Percentiles rank a stretch among this genome's conserved stretches.
phyloP scores from a whole-genome alignment of 2,329 filamentous ascomycete species.

The Zymoseptoria crescenta region DNA sequence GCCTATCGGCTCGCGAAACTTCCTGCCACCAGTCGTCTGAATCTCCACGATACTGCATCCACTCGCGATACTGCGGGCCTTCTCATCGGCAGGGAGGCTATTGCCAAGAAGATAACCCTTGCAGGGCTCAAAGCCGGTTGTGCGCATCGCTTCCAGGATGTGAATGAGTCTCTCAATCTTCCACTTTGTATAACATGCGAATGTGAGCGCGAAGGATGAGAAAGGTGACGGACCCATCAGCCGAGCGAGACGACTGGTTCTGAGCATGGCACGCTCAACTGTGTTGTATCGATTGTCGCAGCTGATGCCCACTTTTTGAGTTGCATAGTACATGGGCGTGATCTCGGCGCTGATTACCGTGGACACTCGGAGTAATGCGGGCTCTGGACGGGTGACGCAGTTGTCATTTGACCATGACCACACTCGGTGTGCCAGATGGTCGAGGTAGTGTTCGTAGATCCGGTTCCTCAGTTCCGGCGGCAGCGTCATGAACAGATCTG shows the following conservation, averaged over 20 bases:
- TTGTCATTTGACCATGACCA: neutral
- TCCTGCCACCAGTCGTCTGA: neutral
- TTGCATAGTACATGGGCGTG: constrained; percentile 8
- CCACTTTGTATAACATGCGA: neutral
- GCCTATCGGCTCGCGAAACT: neutral
- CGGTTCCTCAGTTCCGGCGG: constrained; percentile 4
- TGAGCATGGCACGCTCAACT: neutral
- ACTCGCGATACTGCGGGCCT: constrained; percentile 6
- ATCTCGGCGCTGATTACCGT: constrained; percentile 9
- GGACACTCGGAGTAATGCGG: constrained; percentile 7
- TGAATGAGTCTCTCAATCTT: neutral
- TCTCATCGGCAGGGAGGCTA: constrained; percentile 6
- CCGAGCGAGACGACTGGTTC: neutral
- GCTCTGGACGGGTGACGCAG: neutral
- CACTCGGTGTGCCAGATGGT: neutral
- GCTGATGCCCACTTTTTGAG: neutral
- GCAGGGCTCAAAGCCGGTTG: constrained; percentile 8
- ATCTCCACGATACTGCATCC: neutral
- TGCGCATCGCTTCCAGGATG: constrained; percentile 8
- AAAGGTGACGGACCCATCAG: constrained; percentile 4
- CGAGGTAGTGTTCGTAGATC: neutral
- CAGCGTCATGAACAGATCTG: constrained; percentile 3
- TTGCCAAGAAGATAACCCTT: neutral
- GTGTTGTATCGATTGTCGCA: neutral
- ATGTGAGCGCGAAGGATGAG: neutral